Conservation (phyloP, 2,329 filamentous ascomycete species). For the Penicillium janthinellum region DNA sequence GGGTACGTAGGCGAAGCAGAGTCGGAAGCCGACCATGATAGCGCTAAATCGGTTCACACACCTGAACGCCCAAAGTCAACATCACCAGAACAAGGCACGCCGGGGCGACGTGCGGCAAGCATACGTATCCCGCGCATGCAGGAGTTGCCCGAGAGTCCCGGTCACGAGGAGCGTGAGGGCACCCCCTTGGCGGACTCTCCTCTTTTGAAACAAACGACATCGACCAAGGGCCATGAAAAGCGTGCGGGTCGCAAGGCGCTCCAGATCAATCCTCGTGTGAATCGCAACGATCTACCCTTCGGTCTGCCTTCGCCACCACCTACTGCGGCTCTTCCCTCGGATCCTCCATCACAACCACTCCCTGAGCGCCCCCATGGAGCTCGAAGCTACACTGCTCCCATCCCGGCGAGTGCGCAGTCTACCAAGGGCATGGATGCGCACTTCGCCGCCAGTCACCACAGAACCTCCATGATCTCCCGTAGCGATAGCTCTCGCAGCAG, state of each 20-base stretch:
- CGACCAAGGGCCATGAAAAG: constrained; percentile 13
- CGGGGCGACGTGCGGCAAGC: constrained; percentile 18
- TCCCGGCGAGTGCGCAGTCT: background rate
- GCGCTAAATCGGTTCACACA: constrained; percentile 6
- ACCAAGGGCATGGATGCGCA: constrained; percentile 14
- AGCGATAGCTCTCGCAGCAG: constrained; percentile 30
- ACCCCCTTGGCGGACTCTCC: constrained; percentile 26
- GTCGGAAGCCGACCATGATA: constrained; percentile 12
- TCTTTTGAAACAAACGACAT: constrained; percentile 18
- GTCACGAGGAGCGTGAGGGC: constrained; percentile 8
- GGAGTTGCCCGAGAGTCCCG: constrained; percentile 15
- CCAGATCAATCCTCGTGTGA: constrained; percentile 15
- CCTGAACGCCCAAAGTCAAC: constrained; percentile 19
- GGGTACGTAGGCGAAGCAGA: constrained; percentile 11
- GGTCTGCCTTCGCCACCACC: constrained; percentile 32
- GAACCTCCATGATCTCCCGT: constrained; percentile 22
- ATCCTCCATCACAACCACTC: constrained; percentile 20
- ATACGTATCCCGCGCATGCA: constrained; percentile 20
- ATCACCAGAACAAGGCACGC: constrained; percentile 14
- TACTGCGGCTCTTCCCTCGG: constrained; percentile 27
- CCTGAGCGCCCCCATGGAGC: constrained; percentile 10
- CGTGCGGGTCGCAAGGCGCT: constrained; percentile 11
- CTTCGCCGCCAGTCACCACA: constrained; percentile 14
- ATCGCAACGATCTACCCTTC: constrained; percentile 24
- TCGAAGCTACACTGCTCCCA: constrained; percentile 24